Evolutionary conservation across 2,329 filamentous ascomycete species (phyloP), one percentile per base, ranked within the genome.

Genomic region (Helicocarpus griseus): DNA sequence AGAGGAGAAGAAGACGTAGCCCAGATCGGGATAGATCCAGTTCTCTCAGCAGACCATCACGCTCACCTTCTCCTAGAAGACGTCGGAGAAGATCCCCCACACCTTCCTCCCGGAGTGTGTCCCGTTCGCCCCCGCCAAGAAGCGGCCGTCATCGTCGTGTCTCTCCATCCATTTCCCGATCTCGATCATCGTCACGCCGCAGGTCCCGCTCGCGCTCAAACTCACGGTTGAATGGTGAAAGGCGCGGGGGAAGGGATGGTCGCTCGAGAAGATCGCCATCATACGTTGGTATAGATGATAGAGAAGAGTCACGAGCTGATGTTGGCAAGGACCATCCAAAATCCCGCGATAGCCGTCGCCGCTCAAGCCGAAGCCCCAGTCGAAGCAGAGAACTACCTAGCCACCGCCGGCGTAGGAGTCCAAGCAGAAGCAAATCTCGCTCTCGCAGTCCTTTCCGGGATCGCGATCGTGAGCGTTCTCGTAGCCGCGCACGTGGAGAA

Each of bases 21-120:
- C 63, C 65, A 58, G 62, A 66, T 61, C 67, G 69, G 58, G 67
- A 68, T 70, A 69, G 73, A 71, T 76, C 76, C 64, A 65, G 61
- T 59, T 68, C 71, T 65, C 71, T 70, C 61, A 69, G 65, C 70
- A 65, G 70, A 60, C 70, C 70, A 63, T 74, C 73, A 61, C 75
- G 74, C 75, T 80, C 77, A 77, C 77, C 68, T 70, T 73, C 73
- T 65, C 69, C 73, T 70, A 78, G 73, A 73, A 65, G 71, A 70
- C 62, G 66, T 54, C 68, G 67, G 60, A 63, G 63, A 58, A 65
- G 66, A 63, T 67, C 61, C 55, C 63, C 68, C 61, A 72, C 69
- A 48, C 59, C 65, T 53, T 67, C 66, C 54, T 64, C 65, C 48
- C 67, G 63, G 61, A 69, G 64, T 56, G 56, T 61, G 47, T 69